Evolutionary conservation across 1,284 basidiomycete species (phyloP).

Genomic region (Cutaneotrichosporon sp.): DNA sequence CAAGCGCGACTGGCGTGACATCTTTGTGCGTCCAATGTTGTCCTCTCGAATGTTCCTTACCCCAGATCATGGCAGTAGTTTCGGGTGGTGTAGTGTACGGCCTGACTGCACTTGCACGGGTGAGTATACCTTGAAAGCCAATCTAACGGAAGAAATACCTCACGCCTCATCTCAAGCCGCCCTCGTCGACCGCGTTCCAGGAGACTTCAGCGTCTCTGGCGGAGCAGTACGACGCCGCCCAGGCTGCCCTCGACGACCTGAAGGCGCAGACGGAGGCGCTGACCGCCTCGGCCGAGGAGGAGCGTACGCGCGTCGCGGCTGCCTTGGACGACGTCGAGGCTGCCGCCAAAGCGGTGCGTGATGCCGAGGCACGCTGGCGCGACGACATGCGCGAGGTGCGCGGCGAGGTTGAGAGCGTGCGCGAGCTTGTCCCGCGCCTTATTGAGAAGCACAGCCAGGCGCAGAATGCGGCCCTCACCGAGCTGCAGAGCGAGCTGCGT

Average conservation of each 20-base stretch:
- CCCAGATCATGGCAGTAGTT: constrained; percentile 86
- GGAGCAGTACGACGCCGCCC: constrained; percentile 91
- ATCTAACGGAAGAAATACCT: constrained; percentile 72
- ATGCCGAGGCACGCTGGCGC: constrained; percentile 68
- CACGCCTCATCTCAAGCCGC: constrained; percentile 86
- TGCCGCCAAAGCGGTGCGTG: constrained; percentile 48
- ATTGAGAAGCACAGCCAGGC: constrained; percentile 88
- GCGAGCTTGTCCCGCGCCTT: constrained; percentile 90
- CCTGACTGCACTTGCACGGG: constrained; percentile 78
- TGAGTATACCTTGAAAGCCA: constrained; percentile 48
- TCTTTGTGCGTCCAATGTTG: constrained; percentile 66
- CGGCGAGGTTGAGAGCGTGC: constrained; percentile 75
- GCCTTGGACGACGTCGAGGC: constrained; percentile 77
- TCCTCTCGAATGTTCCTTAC: constrained; percentile 1
- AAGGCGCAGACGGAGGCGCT: constrained; percentile 65
- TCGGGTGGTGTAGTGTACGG: constrained; percentile 88
- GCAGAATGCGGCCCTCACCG: constrained; percentile 62
- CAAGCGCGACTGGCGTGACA: constrained; percentile 83
- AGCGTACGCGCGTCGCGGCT: constrained; percentile 72
- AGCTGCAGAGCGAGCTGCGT: constrained; percentile 88
- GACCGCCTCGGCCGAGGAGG: constrained; percentile 78
- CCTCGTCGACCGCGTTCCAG: constrained; percentile 84
- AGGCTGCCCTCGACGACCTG: constrained; percentile 63
- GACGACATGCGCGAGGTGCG: constrained; percentile 90
- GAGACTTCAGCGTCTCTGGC: constrained; percentile 78